These are phyloP conservation scores for Dactylellina leptospora DNA, from an alignment of 2,329 filamentous ascomycete genomes.

Conservation along the genomic window DNA sequence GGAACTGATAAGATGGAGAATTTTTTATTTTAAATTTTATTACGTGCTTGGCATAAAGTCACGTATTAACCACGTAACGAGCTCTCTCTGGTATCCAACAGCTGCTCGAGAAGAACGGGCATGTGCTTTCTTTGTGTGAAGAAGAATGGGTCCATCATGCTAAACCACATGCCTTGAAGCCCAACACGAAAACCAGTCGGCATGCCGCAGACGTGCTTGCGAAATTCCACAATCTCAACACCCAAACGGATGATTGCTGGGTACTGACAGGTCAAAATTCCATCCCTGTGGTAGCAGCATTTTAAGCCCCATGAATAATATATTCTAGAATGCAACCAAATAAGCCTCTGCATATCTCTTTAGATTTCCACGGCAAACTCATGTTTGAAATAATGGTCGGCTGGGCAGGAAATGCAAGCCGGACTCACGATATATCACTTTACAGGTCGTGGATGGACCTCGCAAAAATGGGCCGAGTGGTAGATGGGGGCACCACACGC, in stretches of 20 bases:
- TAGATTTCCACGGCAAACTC: too few relatives aligned
- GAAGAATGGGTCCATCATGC: slow-evolving; percentile 1
- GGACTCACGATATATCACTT: neutral
- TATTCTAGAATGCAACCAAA: slow-evolving; percentile 34
- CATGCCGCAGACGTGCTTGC: slow-evolving; percentile 26
- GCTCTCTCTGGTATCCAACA: neutral
- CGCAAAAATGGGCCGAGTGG: neutral
- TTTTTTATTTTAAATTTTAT: too few relatives aligned
- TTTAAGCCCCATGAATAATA: slow-evolving; percentile 32
- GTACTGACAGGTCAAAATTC: slow-evolving; percentile 19
- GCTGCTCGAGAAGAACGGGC: neutral
- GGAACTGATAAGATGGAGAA: too few relatives aligned
- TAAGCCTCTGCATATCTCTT: too few relatives aligned
- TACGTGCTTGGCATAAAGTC: too few relatives aligned
- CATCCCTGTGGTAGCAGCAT: slow-evolving; percentile 36
- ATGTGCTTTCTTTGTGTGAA: neutral
- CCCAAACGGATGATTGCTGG: neutral
- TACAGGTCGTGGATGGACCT: neutral
- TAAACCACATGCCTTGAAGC: slow-evolving; percentile 29
- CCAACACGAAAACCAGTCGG: slow-evolving; percentile 4
- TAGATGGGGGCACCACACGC: neutral
- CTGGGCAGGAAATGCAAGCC: slow-evolving; percentile 1
- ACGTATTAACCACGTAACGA: neutral
- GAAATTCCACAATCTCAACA: slow-evolving; percentile 54
- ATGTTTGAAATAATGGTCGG: neutral